Conservation (phyloP, 768 basidiomycete genomes). For the Rhizopogon vinicolor region DNA sequence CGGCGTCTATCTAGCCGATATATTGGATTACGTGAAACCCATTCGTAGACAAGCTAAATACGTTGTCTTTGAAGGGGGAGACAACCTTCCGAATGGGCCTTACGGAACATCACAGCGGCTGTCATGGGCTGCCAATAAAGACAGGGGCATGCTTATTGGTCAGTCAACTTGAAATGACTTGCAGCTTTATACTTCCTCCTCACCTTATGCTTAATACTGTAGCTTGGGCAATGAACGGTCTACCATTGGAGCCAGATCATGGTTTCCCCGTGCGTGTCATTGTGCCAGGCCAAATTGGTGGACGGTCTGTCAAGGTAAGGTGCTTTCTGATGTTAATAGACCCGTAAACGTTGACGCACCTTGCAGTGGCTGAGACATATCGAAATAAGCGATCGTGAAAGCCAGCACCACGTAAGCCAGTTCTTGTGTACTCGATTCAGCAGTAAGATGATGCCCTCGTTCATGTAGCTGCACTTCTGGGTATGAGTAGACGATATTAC, state of each 20-base stretch:
- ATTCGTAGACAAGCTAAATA: constrained; percentile 34
- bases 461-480: constrained; percentile 29
- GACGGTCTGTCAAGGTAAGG: constrained; percentile 41
- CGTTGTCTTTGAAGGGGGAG: constrained; percentile 57
- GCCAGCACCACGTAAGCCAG: constrained; percentile 44
- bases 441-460: background rate
- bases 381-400: constrained; percentile 44
- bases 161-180: background rate
- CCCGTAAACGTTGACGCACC: background rate
- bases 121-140: constrained; percentile 39
- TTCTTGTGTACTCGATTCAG: constrained; percentile 1
- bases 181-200: background rate
- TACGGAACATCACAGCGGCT: constrained; percentile 52
- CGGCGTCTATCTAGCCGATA: constrained; percentile 52
- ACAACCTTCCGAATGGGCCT: constrained; percentile 52
- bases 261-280: constrained; percentile 63
- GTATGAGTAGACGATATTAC: constrained; percentile 10
- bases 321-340: background rate
- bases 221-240: constrained; percentile 59
- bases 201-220: background rate
- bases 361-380: constrained; percentile 53
- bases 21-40: constrained; percentile 44
- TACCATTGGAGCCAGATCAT: constrained; percentile 56
- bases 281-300: constrained; percentile 61
- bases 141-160: constrained; percentile 47